Evolutionary conservation across 768 basidiomycete species (phyloP).

Genomic region (Pleurotus djamor): DNA sequence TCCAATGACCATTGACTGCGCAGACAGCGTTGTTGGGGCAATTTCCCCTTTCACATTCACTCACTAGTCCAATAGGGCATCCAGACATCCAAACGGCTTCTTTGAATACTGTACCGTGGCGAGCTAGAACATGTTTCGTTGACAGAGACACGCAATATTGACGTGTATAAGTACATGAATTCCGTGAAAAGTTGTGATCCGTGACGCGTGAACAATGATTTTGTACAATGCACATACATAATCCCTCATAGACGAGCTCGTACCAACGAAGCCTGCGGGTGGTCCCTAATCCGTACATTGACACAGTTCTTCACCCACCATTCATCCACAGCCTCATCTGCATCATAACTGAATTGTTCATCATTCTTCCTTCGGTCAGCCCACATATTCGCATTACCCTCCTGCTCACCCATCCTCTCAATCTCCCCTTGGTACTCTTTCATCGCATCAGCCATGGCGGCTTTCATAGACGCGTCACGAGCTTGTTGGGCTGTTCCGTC

Average conservation of each 20-base stretch:
- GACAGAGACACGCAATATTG: no score
- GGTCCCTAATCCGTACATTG: not conserved
- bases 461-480: slow-evolving; percentile 50
- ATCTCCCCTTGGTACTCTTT: slow-evolving; percentile 17
- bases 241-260: not conserved
- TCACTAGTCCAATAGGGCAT: no score
- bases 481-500: slow-evolving; percentile 56
- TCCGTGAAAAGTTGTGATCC: no score
- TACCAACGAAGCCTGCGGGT: not conserved
- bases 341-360: slow-evolving; percentile 52
- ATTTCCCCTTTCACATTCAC: no score
- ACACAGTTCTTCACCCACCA: slow-evolving; percentile 34
- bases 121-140: no score
- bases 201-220: no score
- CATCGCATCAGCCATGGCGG: slow-evolving; percentile 42
- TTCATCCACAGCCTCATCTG: slow-evolving; percentile 45
- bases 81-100: no score
- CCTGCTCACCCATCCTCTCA: slow-evolving; percentile 10
- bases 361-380: slow-evolving; percentile 48
- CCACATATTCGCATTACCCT: slow-evolving; percentile 49
- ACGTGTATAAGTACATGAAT: no score
- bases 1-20: not conserved
- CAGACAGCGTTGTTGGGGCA: no score
- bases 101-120: no score
- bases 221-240: no score